Conservation (phyloP, 345 rosid genomes). For the Salix purpurea region DNA sequence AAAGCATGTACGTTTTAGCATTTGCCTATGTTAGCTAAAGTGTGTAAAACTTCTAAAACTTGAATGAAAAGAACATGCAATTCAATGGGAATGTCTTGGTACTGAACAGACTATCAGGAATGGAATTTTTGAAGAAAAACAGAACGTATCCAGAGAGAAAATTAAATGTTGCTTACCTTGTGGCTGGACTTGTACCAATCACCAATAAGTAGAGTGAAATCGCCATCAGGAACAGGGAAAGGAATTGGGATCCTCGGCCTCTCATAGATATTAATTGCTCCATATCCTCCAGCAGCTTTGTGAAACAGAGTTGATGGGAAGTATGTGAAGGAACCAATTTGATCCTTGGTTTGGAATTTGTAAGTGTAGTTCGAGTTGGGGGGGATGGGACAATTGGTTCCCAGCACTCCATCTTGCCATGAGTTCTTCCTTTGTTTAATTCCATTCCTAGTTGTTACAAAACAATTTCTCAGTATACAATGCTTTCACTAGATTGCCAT, state of each 20-base stretch:
- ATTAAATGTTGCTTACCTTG: conserved; percentile 18
- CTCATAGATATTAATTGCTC: conserved; percentile 47
- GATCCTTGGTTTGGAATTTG: conserved; percentile 40
- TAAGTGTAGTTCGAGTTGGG: conserved; percentile 40
- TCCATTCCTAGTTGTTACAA: conserved; percentile 32
- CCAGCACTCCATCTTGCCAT: conserved; percentile 51
- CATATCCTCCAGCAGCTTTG: conserved; percentile 47
- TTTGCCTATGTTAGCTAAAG: too few species aligned
- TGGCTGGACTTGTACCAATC: conserved; percentile 57
- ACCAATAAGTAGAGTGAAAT: conserved; percentile 55
- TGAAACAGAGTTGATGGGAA: conserved; percentile 48
- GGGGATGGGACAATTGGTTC: conserved; percentile 42
- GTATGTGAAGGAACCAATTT: conserved; percentile 38
- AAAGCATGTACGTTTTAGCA: neutral
- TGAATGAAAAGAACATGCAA: too few species aligned
- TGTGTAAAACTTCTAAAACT: too few species aligned
- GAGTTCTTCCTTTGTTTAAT: conserved; percentile 47
- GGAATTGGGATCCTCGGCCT: conserved; percentile 62
- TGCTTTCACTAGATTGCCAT: neutral
- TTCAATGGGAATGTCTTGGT: too few species aligned
- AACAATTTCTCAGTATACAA: neutral
- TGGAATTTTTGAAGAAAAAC: too few species aligned
- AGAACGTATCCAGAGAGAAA: too few species aligned
- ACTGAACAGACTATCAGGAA: too few species aligned
- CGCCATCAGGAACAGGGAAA: conserved; percentile 45